Percentiles rank a stretch among this genome's conserved stretches.
These are phyloP conservation scores for Phialophora verrucosa DNA, from an alignment of 2,329 filamentous ascomycete species.

Conservation along the genomic window DNA sequence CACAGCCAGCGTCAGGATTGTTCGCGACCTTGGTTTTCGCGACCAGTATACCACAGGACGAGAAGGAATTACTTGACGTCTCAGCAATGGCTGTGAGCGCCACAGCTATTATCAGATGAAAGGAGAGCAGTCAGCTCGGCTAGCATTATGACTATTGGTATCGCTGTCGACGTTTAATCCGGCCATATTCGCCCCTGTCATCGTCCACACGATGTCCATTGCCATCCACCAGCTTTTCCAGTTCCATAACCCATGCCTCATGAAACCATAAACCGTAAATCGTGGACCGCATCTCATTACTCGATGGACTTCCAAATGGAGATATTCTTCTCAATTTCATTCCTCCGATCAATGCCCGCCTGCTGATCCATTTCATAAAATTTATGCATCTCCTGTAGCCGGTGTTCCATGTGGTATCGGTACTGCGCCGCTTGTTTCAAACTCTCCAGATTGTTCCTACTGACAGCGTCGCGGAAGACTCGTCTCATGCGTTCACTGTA, in stretches of 20 bases:
- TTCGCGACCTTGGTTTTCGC: too few species aligned
- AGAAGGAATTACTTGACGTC: too few species aligned
- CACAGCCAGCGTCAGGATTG: too few species aligned
- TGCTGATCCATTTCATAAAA: slow-evolving; percentile 63
- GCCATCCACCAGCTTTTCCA: background rate
- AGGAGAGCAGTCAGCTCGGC: background rate
- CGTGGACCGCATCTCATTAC: slow-evolving; percentile 17
- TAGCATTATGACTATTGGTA: background rate
- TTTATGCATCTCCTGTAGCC: slow-evolving; percentile 63
- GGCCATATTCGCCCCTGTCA: background rate
- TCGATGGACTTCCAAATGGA: slow-evolving; percentile 55
- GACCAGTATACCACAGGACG: too few species aligned
- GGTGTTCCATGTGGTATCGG: slow-evolving; percentile 62
- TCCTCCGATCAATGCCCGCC: slow-evolving; percentile 59
- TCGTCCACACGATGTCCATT: background rate
- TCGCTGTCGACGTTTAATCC: background rate
- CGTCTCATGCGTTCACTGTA: slow-evolving; percentile 80
- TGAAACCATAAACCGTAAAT: slow-evolving; percentile 12
- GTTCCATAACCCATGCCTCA: slow-evolving; percentile 3
- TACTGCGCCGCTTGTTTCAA: slow-evolving; percentile 67
- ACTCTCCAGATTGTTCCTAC: slow-evolving; percentile 69
- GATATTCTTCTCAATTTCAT: slow-evolving; percentile 56
- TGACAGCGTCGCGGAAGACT: slow-evolving; percentile 71
- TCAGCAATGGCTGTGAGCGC: too few species aligned
- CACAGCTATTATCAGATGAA: background rate